These are phyloP conservation scores for Eucalyptus lansdowneana DNA, from an alignment of 345 rosid genomes.

Conservation along the genomic window DNA sequence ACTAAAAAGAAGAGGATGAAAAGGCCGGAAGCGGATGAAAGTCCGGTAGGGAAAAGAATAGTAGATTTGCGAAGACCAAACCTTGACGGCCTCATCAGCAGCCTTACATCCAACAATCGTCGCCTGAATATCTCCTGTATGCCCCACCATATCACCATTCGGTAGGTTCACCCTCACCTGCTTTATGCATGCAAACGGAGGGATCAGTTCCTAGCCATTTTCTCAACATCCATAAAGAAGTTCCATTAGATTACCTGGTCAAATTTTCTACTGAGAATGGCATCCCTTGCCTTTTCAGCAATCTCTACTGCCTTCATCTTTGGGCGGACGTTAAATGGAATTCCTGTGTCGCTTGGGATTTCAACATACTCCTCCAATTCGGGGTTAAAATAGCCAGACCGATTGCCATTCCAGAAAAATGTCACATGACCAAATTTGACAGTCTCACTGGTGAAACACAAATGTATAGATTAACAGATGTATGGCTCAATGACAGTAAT, in stretches of 20 bases:
- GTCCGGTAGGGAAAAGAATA: neutral
- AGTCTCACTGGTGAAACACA: constrained; percentile 47
- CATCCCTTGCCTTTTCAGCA: constrained; percentile 80
- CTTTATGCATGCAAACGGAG: neutral
- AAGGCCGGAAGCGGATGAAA: neutral
- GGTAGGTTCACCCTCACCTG: constrained; percentile 90
- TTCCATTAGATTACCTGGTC: constrained; percentile 44
- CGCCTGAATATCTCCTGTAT: constrained; percentile 89
- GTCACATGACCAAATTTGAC: constrained; percentile 97
- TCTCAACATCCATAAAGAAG: neutral
- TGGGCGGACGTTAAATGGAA: constrained; percentile 83
- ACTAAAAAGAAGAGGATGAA: neutral
- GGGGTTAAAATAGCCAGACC: constrained; percentile 74
- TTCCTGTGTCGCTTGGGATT: constrained; percentile 89
- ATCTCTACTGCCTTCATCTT: constrained; percentile 91
- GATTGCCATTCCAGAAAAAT: constrained; percentile 98
- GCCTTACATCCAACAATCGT: constrained; percentile 85
- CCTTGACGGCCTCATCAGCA: constrained; percentile 94
- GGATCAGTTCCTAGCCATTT: neutral
- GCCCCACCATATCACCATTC: constrained; percentile 98
- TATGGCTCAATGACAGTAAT: neutral
- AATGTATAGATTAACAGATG: neutral
- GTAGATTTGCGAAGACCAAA: neutral
- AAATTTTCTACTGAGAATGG: constrained; percentile 70
- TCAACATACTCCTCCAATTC: constrained; percentile 83